Base-by-base conservation (phyloP, 306 rosid genomes). In the Lagenaria siceraria region DNA sequence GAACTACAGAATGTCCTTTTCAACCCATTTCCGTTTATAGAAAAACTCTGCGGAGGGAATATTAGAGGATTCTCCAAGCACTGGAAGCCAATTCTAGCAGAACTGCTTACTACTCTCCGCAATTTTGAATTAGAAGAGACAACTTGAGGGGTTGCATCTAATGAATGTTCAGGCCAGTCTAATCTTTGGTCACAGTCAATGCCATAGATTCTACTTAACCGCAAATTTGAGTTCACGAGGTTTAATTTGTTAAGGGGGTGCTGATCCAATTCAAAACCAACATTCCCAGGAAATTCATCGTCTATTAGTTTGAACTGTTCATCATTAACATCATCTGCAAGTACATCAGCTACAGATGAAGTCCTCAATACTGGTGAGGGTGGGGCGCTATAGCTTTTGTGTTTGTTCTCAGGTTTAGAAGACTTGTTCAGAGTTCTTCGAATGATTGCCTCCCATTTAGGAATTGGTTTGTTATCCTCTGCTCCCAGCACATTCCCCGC, bases 401-500 rank as follows among this genome's bases (percentile, higher is more conserved):
- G 86, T 81, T 82, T 92, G 76, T 79, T 80, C 24, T 84, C 90
- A 35, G 93, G 88, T 83, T 88, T 93, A 49, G 70, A 81, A 61
- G 97, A 89, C 64, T 84, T 90, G 85, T 95, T 90, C 29, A 95
- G 82, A 53, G 93, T 89, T 85, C 84, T 87, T 79, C 99, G 80
- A 80, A 95, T 90, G 82, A 92, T 89, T 60, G 89, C 87, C 84
- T 95, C 99, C 99, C 99, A 95, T 81, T 92, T 92, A n/a, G 70
- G 85, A 40, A 92, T 90, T 0, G 99, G 97, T 43, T 82, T 81
- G 60, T 80, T 89, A 78, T 95, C 97, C 66, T 95, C 99, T 60
- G 97, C 97, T 82, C 99, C 99, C 4, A 95, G 65, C 31, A 95
- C 97, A 69, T 95, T 95, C 73, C 96, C 99, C 24, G 99, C 99